Conservation (phyloP, 2,329 filamentous ascomycete species). For the Venturia pyrina region DNA sequence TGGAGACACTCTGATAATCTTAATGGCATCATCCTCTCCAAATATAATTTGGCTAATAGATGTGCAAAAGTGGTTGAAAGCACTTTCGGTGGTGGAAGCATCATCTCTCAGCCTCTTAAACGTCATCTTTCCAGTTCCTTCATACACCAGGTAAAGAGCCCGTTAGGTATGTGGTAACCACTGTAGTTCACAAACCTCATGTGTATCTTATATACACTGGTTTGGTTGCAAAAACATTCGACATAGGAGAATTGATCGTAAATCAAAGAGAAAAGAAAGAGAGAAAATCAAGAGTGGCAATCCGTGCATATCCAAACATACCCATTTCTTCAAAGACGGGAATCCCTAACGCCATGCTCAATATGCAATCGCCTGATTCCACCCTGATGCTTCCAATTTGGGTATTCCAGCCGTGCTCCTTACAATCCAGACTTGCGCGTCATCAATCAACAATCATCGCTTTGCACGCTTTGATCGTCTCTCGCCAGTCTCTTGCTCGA, state of each 20-base stretch:
- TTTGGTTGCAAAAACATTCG: background rate
- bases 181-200: background rate
- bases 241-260: background rate
- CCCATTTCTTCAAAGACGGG: background rate
- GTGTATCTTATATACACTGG: background rate
- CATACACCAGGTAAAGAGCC: too few species aligned
- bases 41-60: too few species aligned
- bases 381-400: slow-evolving; percentile 1
- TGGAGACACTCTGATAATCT: too few species aligned
- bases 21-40: too few species aligned
- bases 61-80: too few species aligned
- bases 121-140: too few species aligned
- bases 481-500: background rate
- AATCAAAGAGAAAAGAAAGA: background rate
- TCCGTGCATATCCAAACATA: background rate
- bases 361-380: background rate
- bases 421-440: background rate
- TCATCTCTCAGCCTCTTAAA: too few species aligned
- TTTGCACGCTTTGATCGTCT: background rate
- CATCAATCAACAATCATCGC: background rate
- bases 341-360: background rate
- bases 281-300: background rate
- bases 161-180: background rate
- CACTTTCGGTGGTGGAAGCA: too few species aligned
- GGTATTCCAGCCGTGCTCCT: background rate